phyloP scores from a whole-genome alignment of 352 stramenopile species.

The Phytopythium delawarense region DNA sequence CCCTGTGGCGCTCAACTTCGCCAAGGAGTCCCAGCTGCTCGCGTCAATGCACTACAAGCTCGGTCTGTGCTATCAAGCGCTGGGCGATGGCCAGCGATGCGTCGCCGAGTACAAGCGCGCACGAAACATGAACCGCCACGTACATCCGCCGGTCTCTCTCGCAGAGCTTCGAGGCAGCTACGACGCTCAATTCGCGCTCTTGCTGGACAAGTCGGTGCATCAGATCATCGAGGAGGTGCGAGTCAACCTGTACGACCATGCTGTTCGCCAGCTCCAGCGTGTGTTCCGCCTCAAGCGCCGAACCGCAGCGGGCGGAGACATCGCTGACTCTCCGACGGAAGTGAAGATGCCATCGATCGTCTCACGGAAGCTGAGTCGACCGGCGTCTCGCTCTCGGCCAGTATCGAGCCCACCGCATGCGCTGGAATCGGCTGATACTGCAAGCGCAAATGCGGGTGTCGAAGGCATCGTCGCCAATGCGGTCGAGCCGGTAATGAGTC shows the following conservation, averaged over 20 bases:
- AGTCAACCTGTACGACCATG: conserved; percentile 51
- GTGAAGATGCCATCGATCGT: conserved; percentile 7
- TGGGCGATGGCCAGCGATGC: conserved; percentile 44
- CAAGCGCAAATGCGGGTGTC: not conserved
- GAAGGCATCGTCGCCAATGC: not conserved
- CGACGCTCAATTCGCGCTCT: conserved; percentile 38
- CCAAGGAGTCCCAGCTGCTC: conserved; percentile 56
- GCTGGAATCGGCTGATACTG: not conserved
- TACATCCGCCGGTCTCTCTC: conserved; percentile 34
- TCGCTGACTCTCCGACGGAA: not conserved
- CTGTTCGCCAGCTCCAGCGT: conserved; percentile 52
- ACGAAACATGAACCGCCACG: conserved; percentile 58
- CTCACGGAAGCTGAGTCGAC: conserved; percentile 4
- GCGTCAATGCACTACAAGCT: conserved; percentile 52
- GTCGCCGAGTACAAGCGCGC: conserved; percentile 64
- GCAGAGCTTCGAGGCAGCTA: conserved; percentile 39
- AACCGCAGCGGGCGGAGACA: not conserved
- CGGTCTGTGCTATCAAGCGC: conserved; percentile 49
- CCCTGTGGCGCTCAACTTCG: conserved; percentile 49
- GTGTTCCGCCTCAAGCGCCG: conserved; percentile 50
- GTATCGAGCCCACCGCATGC: not conserved
- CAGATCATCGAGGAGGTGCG: conserved; percentile 58
- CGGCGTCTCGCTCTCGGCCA: not conserved
- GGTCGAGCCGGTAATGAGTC: not conserved
- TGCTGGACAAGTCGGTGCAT: conserved; percentile 38